Percentiles rank a stretch among this genome's conserved stretches.
Conservation (phyloP, 352 stramenopile species). For the Phytopythium vexans region DNA sequence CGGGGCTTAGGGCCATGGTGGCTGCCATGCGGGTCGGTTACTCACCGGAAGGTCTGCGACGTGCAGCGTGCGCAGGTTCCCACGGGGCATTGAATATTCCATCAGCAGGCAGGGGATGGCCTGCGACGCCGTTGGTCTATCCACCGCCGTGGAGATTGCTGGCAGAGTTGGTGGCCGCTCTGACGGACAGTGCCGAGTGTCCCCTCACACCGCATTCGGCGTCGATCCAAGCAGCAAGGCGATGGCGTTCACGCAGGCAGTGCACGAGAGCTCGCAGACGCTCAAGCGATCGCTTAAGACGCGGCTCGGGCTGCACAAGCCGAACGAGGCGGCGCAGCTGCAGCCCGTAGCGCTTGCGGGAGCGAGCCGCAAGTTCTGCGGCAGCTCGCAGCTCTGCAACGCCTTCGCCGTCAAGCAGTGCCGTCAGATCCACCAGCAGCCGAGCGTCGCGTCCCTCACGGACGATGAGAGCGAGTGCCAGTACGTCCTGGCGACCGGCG, state of each 20-base stretch:
- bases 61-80: too few relatives aligned
- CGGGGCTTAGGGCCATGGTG: too few relatives aligned
- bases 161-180: too few relatives aligned
- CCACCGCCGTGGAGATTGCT: too few relatives aligned
- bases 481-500: neutral
- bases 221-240: conserved; percentile 6
- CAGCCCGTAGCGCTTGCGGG: conserved; percentile 30
- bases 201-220: neutral
- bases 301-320: conserved; percentile 13
- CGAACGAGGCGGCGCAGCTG: conserved; percentile 21
- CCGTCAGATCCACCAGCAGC: neutral
- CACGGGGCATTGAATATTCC: too few relatives aligned
- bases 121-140: too few relatives aligned
- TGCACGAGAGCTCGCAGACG: conserved; percentile 28
- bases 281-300: conserved; percentile 22
- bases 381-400: conserved; percentile 31
- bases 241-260: conserved; percentile 14
- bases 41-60: too few relatives aligned
- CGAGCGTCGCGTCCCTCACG: too few relatives aligned
- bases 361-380: conserved; percentile 29
- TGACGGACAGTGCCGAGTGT: neutral
- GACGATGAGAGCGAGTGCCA: neutral
- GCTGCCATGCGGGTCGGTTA: too few relatives aligned
- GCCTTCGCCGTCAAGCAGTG: conserved; percentile 12
- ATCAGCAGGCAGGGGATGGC: too few relatives aligned